Conservation (phyloP, 1,139 yeast genomes). For the Pichia inconspicua region DNA sequence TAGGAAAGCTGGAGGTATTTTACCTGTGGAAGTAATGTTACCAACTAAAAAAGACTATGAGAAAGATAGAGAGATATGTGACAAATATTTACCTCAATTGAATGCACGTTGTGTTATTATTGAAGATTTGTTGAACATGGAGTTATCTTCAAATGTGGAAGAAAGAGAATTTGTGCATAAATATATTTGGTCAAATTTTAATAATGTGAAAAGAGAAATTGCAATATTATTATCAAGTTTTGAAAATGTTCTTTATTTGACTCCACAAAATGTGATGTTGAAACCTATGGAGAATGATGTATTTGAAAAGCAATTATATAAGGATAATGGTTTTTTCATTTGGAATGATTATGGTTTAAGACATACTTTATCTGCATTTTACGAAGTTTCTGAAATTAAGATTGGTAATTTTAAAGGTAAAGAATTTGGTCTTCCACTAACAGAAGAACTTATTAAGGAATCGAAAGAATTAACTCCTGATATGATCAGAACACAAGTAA, state of each 20-base stretch:
- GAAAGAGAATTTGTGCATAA: conserved; percentile 1
- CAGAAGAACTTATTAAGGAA: conserved; percentile 13
- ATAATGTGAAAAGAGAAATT: conserved; percentile 47
- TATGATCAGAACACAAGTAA: conserved; percentile 10
- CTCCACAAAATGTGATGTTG: conserved; percentile 61
- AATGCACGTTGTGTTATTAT: conserved; percentile 42
- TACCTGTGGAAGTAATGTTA: conserved; percentile 56
- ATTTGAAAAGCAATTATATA: conserved; percentile 33
- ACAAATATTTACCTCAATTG: conserved; percentile 37
- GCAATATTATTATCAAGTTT: conserved; percentile 54
- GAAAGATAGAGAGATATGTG: conserved; percentile 37
- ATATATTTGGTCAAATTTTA: conserved; percentile 23
- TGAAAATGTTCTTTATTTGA: conserved; percentile 53
- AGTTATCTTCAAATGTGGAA: not conserved
- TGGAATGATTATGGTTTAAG: conserved; percentile 74
- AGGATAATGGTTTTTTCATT: conserved; percentile 34
- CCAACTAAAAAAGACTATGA: conserved; percentile 45
- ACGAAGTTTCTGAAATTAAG: conserved; percentile 40
- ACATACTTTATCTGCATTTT: conserved; percentile 50
- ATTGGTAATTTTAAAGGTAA: conserved; percentile 28
- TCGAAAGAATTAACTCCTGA: conserved; percentile 12
- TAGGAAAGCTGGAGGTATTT: conserved; percentile 44
- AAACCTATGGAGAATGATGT: conserved; percentile 45
- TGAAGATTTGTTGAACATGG: conserved; percentile 25
- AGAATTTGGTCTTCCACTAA: conserved; percentile 24